Evolutionary conservation across 1,284 basidiomycete species (phyloP).

Genomic region (Calocybe gambosa): DNA sequence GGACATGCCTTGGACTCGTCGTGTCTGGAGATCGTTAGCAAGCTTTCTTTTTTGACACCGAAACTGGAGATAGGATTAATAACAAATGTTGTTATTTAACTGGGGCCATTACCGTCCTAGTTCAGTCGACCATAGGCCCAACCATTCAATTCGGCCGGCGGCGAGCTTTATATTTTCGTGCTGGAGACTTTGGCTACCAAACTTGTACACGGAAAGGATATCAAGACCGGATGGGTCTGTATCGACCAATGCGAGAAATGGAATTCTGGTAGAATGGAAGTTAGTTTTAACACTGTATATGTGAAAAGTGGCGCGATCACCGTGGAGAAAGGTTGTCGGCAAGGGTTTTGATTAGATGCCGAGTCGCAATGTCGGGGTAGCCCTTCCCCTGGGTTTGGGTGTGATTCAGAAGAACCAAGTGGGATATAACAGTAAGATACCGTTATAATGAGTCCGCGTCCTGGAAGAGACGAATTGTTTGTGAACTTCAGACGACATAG

Average conservation of each 20-base stretch:
- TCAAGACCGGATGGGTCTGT: slow-evolving; percentile 87
- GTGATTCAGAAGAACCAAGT: neutral
- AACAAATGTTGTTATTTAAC: slow-evolving; percentile 2
- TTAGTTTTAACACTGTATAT: neutral
- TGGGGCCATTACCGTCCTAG: slow-evolving; percentile 40
- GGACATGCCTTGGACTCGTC: slow-evolving; percentile 68
- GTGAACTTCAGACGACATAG: slow-evolving; percentile 56
- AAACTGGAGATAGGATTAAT: slow-evolving; percentile 34
- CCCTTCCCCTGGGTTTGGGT: slow-evolving; percentile 74
- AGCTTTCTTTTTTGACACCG: slow-evolving; percentile 49
- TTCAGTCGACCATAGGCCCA: slow-evolving; percentile 73
- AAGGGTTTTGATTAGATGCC: slow-evolving; percentile 71
- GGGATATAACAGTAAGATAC: slow-evolving; percentile 28
- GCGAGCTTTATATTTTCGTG: slow-evolving; percentile 63
- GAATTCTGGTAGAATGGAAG: slow-evolving; percentile 42
- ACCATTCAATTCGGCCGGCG: slow-evolving; percentile 65
- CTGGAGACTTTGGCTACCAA: slow-evolving; percentile 55
- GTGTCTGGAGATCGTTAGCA: slow-evolving; percentile 64
- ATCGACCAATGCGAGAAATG: slow-evolving; percentile 78
- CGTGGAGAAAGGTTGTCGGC: slow-evolving; percentile 53
- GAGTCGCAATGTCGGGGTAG: slow-evolving; percentile 87
- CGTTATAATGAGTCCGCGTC: slow-evolving; percentile 67
- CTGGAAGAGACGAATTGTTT: slow-evolving; percentile 40
- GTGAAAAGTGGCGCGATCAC: slow-evolving; percentile 16
- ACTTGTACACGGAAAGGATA: slow-evolving; percentile 81